Evolutionary conservation across 306 rosid species (phyloP).

Genomic region (Myrica gale): DNA sequence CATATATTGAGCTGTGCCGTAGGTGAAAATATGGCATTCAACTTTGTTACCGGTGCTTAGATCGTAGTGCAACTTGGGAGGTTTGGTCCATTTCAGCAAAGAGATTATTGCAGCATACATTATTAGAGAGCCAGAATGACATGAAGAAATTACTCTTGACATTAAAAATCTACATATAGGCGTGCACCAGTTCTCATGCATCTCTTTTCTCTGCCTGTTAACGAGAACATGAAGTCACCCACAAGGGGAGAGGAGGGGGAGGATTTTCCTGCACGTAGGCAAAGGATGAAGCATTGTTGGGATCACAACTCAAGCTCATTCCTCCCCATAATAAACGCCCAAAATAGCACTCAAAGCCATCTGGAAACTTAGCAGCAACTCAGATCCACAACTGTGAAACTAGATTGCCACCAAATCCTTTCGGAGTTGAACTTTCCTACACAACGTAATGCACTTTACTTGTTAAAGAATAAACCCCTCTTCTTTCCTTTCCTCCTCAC

Average conservation of each 20-base stretch:
- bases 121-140: too few species aligned
- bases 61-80: too few species aligned
- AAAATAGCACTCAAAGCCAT: conserved; percentile 15
- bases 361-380: conserved; percentile 31
- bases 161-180: too few species aligned
- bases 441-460: conserved; percentile 28
- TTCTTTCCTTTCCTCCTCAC: conserved; percentile 78
- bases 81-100: too few species aligned
- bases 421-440: conserved; percentile 29
- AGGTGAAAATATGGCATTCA: too few species aligned
- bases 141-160: too few species aligned
- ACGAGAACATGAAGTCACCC: not conserved
- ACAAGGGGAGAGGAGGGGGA: not conserved
- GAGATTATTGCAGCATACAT: too few species aligned
- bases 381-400: conserved; percentile 26
- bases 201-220: too few species aligned
- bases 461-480: conserved; percentile 68
- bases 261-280: not conserved
- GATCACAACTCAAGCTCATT: conserved; percentile 45
- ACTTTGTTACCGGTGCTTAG: too few species aligned
- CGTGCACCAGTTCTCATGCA: too few species aligned
- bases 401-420: conserved; percentile 26
- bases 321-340: conserved; percentile 35
- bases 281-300: conserved; percentile 21
- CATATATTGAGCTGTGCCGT: too few species aligned